A percentile compares a stretch with the other conserved stretches of the same genome.
phyloP scores from a whole-genome alignment of 1,284 basidiomycete species.

The Pterulicium gracile region DNA sequence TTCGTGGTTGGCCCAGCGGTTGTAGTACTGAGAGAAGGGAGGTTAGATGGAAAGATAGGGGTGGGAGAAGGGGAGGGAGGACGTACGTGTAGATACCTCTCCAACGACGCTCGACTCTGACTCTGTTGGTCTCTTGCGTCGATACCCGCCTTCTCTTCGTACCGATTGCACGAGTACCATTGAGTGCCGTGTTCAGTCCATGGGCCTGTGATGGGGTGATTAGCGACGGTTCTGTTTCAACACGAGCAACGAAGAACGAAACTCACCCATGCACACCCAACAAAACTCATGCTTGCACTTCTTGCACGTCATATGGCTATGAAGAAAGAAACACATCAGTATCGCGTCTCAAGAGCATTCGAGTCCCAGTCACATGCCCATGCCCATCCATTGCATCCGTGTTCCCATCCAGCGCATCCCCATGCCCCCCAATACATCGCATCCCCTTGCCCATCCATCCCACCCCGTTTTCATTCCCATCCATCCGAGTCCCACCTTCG shows the following conservation, averaged over 20 bases:
- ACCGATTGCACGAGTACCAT: conserved; percentile 98
- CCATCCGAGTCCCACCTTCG: too few species aligned
- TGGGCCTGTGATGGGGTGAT: conserved; percentile 60
- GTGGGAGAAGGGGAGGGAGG: not conserved
- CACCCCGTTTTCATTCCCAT: too few species aligned
- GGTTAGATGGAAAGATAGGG: conserved; percentile 4
- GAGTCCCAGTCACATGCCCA: too few species aligned
- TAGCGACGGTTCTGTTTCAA: too few species aligned
- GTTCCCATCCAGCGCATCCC: too few species aligned
- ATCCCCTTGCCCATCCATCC: too few species aligned
- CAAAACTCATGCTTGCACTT: conserved; percentile 92
- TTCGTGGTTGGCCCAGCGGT: conserved; percentile 97
- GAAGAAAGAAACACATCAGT: conserved; percentile 3
- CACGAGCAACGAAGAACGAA: not conserved
- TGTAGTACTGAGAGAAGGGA: conserved; percentile 70
- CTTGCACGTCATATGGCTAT: conserved; percentile 98
- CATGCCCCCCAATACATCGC: too few species aligned
- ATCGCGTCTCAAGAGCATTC: too few species aligned
- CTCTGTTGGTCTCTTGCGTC: conserved; percentile 89
- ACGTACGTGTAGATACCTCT: conserved; percentile 92
- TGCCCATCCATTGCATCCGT: too few species aligned
- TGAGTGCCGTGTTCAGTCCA: conserved; percentile 97
- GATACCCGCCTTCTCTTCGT: conserved; percentile 85
- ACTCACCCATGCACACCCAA: conserved; percentile 70
- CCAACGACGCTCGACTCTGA: conserved; percentile 78